phyloP scores from a whole-genome alignment of 306 rosid species.

The Senna siamea region DNA sequence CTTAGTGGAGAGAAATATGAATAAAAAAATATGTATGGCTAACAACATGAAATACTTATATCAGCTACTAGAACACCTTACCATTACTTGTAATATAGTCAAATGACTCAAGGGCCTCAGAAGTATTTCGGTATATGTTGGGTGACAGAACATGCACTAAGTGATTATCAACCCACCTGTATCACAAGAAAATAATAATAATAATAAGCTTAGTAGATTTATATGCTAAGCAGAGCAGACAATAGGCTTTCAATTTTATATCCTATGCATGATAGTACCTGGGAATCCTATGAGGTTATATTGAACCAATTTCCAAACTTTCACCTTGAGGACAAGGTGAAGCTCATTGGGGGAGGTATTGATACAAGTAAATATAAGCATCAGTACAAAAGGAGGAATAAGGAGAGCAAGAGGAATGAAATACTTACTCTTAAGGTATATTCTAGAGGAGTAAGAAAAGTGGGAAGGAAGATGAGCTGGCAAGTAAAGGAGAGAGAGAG shows the following conservation, averaged over 20 bases:
- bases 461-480: too few species aligned
- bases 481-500: too few species aligned
- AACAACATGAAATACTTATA: neutral
- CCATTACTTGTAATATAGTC: conserved; percentile 77
- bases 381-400: too few species aligned
- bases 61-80: conserved; percentile 30
- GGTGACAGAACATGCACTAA: conserved; percentile 76
- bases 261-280: too few species aligned
- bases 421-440: too few species aligned
- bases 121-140: conserved; percentile 69
- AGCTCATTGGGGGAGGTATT: too few species aligned
- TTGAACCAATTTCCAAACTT: too few species aligned
- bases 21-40: neutral
- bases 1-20: neutral
- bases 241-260: conserved; percentile 14
- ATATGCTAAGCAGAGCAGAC: conserved; percentile 5
- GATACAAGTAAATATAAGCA: too few species aligned
- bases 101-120: conserved; percentile 77
- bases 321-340: too few species aligned
- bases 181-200: conserved; percentile 32
- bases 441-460: too few species aligned
- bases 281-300: too few species aligned
- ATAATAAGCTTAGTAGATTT: conserved; percentile 35
- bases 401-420: too few species aligned
- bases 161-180: conserved; percentile 81